Conservation (phyloP, 2,329 filamentous ascomycete species). For the Pseudogymnoascus sp. region DNA sequence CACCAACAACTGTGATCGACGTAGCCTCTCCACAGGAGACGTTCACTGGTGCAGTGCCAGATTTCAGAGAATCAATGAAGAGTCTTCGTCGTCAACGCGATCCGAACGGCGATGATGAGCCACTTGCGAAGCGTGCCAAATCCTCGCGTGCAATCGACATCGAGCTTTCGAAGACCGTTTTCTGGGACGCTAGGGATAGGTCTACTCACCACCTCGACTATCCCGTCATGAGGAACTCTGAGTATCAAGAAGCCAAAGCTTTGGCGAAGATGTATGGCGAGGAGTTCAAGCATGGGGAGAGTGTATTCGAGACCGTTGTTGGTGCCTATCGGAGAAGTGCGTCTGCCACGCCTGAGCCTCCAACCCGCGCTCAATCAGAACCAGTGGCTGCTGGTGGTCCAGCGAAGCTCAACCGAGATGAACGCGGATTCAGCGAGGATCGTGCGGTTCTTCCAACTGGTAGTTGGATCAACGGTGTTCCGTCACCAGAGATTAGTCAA, state of each 20-base stretch:
- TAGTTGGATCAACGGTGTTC: slow-evolving; percentile 4
- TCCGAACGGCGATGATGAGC: slow-evolving; percentile 17
- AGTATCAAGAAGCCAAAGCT: slow-evolving; percentile 49
- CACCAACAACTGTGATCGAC: slow-evolving; percentile 14
- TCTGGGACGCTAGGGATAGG: slow-evolving; percentile 49
- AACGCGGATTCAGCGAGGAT: slow-evolving; percentile 20
- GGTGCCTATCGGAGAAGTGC: slow-evolving; percentile 21
- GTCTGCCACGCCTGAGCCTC: slow-evolving; percentile 18
- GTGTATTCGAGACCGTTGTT: slow-evolving; percentile 36
- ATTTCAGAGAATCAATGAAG: slow-evolving; percentile 13
- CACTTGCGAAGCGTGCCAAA: slow-evolving; percentile 42
- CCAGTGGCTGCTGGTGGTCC: slow-evolving; percentile 21
- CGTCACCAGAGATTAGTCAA: neutral
- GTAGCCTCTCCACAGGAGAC: slow-evolving; percentile 15
- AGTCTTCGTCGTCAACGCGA: slow-evolving; percentile 29
- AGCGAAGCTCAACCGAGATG: slow-evolving; percentile 26
- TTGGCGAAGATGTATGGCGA: slow-evolving; percentile 46
- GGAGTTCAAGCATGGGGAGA: slow-evolving; percentile 45
- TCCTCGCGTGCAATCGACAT: slow-evolving; percentile 53
- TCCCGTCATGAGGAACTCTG: slow-evolving; percentile 56
- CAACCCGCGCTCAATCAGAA: slow-evolving; percentile 22
- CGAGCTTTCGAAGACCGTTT: slow-evolving; percentile 49
- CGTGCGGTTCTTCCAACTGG: neutral
- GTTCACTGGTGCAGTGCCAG: slow-evolving; percentile 6
- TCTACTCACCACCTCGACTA: slow-evolving; percentile 56